Evolutionary conservation across 305 asterid species (phyloP).

Genomic region (Coffea humblotiana): DNA sequence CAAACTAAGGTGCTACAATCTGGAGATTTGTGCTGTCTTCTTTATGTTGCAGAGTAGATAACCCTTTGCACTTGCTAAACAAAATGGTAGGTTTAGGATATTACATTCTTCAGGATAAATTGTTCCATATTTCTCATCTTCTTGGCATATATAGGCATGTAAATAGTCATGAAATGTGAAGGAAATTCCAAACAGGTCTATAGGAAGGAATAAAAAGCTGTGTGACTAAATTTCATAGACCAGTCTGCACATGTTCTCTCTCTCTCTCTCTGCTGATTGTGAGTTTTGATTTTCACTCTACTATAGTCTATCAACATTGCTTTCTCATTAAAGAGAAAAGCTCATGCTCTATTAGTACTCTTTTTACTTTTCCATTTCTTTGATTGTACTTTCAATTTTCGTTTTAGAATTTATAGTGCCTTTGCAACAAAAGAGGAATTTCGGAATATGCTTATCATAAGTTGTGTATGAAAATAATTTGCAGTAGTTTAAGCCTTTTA

Average conservation of each 20-base stretch:
- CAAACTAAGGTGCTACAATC: neutral
- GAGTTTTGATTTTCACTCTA: neutral
- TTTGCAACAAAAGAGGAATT: neutral
- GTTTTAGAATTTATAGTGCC: neutral
- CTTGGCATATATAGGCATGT: neutral
- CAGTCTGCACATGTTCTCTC: neutral
- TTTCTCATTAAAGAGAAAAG: neutral
- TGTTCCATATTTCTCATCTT: neutral
- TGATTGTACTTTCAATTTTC: neutral
- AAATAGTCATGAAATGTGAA: neutral
- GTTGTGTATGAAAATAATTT: neutral
- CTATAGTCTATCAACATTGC: neutral
- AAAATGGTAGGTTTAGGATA: neutral
- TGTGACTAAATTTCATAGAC: neutral
- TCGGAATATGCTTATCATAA: neutral
- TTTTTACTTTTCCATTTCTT: neutral
- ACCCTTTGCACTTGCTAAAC: neutral
- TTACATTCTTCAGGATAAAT: neutral
- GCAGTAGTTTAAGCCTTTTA: neutral
- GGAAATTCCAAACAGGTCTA: neutral
- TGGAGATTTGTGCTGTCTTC: neutral
- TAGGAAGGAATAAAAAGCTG: neutral
- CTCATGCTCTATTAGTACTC: neutral
- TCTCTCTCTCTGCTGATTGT: neutral
- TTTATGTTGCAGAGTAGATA: neutral